Conservation (phyloP, 2,329 filamentous ascomycete species). For the Pyrenophora tritici-repentis region DNA sequence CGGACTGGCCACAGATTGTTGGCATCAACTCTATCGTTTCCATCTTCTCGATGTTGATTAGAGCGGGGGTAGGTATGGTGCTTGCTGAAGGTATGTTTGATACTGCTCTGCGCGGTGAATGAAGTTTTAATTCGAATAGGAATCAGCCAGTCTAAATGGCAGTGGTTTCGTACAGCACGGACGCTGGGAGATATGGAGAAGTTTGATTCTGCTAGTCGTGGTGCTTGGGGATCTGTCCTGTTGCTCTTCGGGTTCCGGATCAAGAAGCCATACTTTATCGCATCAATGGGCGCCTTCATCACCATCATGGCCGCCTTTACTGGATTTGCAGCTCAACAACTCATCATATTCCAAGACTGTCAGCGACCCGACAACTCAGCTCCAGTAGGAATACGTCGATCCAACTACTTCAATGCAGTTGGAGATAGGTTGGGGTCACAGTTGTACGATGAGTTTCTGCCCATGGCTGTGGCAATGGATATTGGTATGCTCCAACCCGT, state of each 20-base stretch:
- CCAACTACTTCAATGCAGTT: constrained; percentile 2
- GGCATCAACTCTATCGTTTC: constrained; percentile 17
- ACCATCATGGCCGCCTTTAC: constrained; percentile 11
- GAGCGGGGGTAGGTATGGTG: constrained; percentile 9
- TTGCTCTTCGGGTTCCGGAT: constrained; percentile 5
- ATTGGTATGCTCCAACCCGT: constrained; percentile 9
- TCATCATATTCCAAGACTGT: constrained; percentile 12
- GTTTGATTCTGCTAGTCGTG: constrained; percentile 17
- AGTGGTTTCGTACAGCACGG: constrained; percentile 10
- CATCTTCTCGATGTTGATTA: constrained; percentile 13
- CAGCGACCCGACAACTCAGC: constrained; percentile 1
- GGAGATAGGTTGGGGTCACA: not conserved
- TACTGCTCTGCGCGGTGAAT: not conserved
- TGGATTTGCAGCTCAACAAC: constrained; percentile 14
- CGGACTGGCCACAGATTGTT: constrained; percentile 16
- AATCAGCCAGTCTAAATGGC: constrained; percentile 22
- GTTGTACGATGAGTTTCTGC: not conserved
- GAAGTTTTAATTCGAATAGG: not conserved
- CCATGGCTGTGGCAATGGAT: constrained; percentile 11
- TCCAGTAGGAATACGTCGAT: constrained; percentile 1
- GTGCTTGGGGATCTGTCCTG: constrained; percentile 13
- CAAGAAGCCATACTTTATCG: constrained; percentile 8
- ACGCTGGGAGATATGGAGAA: constrained; percentile 11
- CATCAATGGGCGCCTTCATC: constrained; percentile 9
- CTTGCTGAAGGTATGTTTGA: constrained; percentile 14